A percentile compares a stretch with the other conserved stretches of the same genome.
These are phyloP conservation scores for Phlegmacium glaucopus DNA, from an alignment of 768 basidiomycete species.

Conservation along the genomic window DNA sequence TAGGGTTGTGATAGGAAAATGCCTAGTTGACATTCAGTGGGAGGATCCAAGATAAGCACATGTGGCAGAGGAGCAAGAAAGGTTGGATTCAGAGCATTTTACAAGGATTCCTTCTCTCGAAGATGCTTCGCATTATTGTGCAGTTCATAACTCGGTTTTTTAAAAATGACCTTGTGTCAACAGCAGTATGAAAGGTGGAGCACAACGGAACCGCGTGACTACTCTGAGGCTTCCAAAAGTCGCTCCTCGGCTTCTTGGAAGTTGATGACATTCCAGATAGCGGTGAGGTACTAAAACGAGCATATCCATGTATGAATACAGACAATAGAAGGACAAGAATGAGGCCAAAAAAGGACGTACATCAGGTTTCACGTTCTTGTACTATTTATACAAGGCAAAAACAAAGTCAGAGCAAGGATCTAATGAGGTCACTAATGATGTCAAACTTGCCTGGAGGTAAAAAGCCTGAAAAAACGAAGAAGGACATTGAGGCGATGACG, in stretches of 20 bases:
- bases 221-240: slow-evolving; percentile 31
- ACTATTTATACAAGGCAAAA: slow-evolving; percentile 36
- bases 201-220: slow-evolving; percentile 5
- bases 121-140: too few relatives aligned
- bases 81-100: too few relatives aligned
- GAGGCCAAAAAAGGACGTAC: slow-evolving; percentile 44
- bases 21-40: too few relatives aligned
- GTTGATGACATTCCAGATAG: slow-evolving; percentile 96
- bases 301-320: neutral
- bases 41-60: too few relatives aligned
- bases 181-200: too few relatives aligned
- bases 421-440: slow-evolving; percentile 12
- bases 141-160: neutral
- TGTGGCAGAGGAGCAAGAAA: too few relatives aligned
- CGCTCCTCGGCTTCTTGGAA: slow-evolving; percentile 86
- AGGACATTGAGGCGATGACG: slow-evolving; percentile 3
- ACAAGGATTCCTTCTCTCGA: too few relatives aligned
- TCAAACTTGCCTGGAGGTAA: slow-evolving; percentile 51
- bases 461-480: slow-evolving; percentile 57
- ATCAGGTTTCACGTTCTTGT: slow-evolving; percentile 91
- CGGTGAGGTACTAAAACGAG: slow-evolving; percentile 71
- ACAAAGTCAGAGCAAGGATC: neutral
- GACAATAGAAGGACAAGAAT: slow-evolving; percentile 2
- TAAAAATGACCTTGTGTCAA: too few relatives aligned
- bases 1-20: too few relatives aligned